A percentile compares a stretch with the other conserved stretches of the same genome.
Conservation (phyloP, 495 filamentous ascomycete species). For the Parmelia sp. region DNA sequence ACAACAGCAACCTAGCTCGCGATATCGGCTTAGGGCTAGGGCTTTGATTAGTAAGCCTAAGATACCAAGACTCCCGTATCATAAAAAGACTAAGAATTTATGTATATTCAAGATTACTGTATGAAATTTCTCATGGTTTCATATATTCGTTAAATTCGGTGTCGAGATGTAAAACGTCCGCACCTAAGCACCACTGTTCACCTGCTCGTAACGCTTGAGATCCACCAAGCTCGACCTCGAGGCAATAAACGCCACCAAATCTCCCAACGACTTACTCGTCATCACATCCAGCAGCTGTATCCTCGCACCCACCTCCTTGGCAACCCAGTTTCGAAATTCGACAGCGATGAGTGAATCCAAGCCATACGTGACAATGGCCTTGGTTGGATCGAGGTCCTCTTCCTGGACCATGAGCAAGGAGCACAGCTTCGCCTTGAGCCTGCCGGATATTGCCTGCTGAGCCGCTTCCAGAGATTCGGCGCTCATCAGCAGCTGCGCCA, state of each 20-base stretch:
- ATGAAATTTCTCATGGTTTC: no score
- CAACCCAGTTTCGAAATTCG: conserved; percentile 2
- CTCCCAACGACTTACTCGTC: background rate
- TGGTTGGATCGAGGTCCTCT: background rate
- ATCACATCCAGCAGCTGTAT: background rate
- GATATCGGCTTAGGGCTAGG: no score
- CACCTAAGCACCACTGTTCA: background rate
- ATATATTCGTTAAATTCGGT: no score
- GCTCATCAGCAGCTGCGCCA: no score
- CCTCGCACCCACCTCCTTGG: conserved; percentile 18
- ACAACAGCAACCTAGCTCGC: no score
- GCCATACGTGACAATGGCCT: background rate
- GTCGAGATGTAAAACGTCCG: no score
- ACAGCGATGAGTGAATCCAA: conserved; percentile 4
- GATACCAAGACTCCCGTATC: no score
- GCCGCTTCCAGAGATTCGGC: background rate
- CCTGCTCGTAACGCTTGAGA: background rate
- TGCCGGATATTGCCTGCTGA: background rate
- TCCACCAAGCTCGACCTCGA: background rate
- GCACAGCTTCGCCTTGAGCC: background rate
- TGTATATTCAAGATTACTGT: no score
- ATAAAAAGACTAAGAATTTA: no score
- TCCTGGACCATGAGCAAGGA: background rate
- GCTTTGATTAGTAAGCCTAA: no score
- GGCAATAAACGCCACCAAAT: background rate